phyloP scores from a whole-genome alignment of 345 rosid genomes.

The Eucalyptus sideroxylon region DNA sequence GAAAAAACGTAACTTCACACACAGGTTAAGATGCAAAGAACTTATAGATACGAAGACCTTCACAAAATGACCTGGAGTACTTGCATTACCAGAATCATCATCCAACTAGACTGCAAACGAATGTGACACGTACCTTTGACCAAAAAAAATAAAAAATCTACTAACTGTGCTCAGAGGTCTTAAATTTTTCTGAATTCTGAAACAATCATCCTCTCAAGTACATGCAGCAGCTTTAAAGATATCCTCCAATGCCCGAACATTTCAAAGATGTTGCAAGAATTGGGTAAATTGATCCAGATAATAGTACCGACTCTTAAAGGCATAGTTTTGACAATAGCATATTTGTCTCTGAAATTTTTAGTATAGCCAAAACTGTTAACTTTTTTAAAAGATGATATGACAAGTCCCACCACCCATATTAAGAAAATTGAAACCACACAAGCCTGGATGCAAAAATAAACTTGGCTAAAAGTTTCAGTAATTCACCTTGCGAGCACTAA shows the following conservation, averaged over 20 bases:
- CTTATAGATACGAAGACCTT: neutral
- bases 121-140: neutral
- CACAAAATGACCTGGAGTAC: neutral
- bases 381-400: neutral
- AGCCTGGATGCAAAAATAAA: neutral
- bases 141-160: neutral
- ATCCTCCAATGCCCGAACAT: neutral
- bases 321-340: neutral
- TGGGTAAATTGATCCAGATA: neutral
- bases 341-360: neutral
- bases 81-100: neutral
- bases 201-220: neutral
- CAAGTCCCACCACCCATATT: neutral
- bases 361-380: neutral
- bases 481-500: constrained; percentile 77
- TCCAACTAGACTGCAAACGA: neutral
- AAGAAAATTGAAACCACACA: neutral
- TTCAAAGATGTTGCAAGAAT: neutral
- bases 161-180: neutral
- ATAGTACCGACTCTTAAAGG: neutral
- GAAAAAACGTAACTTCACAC: neutral
- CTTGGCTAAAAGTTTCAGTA: neutral
- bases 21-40: neutral
- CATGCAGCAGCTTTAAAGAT: neutral
- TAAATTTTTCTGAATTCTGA: neutral